Evolutionary conservation across 2,329 filamentous ascomycete genomes (phyloP), one percentile per base, ranked within the genome.

Genomic region (Fusarium musae): DNA sequence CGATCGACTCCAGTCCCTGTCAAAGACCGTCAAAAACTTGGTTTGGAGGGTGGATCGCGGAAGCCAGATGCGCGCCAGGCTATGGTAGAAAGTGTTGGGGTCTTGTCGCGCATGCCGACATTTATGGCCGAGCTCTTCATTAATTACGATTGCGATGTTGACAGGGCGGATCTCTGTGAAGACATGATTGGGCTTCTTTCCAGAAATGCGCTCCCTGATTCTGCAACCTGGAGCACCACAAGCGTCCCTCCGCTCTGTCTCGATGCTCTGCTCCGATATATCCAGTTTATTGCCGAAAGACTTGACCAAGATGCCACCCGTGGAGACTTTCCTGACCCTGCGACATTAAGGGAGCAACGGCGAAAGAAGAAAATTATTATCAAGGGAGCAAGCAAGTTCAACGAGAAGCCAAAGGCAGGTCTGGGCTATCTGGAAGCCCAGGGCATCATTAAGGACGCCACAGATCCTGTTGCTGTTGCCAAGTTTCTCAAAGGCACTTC

Each of bases 141-240:
- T 82, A 99, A 99, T 82, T 99, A 98, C 80, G 96, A 99, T 82
- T 99, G 96, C 79, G 95, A 98, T 79, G 91, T 94, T 59, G 94
- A 99, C 79, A 90, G 95, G 56, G 92, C 92, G 58, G 96, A 99
- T 83, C 85, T 99, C 9, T 99, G 96, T 78, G 93, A 97, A 84
- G 97, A 99, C 79, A 93, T 98, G 89, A 91, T 99, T 68, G 96
- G 96, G 2, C 87, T 99, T 39, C 85, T 99, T 21, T 96, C 96
- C 26, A 90, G 96, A 66, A 99, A 98, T 80, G 96, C 96, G 5
- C 93, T 99, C 73, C 97, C 96, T 2, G 96, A 99, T 81, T 97
- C 96, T 13, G 96, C 96, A 10, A 98, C 95, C 10, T 99, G 96
- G 96, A 99, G 97, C 81, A 99, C 96, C 16, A 98, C 96, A 9